Conservation (phyloP, 2,329 filamentous ascomycete species). For the Alternaria atra region DNA sequence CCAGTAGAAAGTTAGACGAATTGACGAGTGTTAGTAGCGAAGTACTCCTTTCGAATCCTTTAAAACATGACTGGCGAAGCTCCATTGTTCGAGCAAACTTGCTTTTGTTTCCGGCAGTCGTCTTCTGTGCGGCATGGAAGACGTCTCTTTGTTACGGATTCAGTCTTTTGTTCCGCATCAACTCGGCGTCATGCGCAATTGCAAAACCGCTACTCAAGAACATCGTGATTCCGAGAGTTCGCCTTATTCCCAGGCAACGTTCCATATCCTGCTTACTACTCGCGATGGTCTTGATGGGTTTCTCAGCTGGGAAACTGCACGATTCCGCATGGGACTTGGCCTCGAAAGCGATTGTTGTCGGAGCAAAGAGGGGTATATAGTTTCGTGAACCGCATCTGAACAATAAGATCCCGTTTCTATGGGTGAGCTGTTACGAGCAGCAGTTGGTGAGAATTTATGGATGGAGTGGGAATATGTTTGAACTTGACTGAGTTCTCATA, state of each 20-base stretch:
- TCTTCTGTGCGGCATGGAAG: neutral
- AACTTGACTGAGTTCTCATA: neutral
- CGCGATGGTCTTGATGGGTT: conserved; percentile 62
- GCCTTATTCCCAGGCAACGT: conserved; percentile 54
- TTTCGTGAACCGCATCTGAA: conserved; percentile 69
- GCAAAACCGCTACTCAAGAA: neutral
- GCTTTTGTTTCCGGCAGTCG: neutral
- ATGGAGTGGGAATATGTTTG: conserved; percentile 48
- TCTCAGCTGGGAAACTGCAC: conserved; percentile 65
- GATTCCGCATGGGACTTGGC: conserved; percentile 69
- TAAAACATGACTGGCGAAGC: neutral
- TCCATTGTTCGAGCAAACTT: neutral
- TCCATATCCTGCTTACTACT: conserved; percentile 63
- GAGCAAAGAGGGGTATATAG: conserved; percentile 26
- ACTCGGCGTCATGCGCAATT: neutral
- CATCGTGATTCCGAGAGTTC: neutral
- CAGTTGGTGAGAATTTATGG: conserved; percentile 62
- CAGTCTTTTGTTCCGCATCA: neutral
- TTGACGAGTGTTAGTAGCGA: neutral
- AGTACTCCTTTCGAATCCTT: neutral
- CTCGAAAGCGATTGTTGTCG: conserved; percentile 54
- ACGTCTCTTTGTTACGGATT: neutral
- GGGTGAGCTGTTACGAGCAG: conserved; percentile 59
- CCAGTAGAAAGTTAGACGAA: no score
- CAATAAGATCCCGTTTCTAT: conserved; percentile 60